Percentiles rank a stretch among this genome's conserved stretches.
These are phyloP conservation scores for Cytospora piceicola DNA, from an alignment of 2,329 filamentous ascomycete genomes.

Conservation along the genomic window DNA sequence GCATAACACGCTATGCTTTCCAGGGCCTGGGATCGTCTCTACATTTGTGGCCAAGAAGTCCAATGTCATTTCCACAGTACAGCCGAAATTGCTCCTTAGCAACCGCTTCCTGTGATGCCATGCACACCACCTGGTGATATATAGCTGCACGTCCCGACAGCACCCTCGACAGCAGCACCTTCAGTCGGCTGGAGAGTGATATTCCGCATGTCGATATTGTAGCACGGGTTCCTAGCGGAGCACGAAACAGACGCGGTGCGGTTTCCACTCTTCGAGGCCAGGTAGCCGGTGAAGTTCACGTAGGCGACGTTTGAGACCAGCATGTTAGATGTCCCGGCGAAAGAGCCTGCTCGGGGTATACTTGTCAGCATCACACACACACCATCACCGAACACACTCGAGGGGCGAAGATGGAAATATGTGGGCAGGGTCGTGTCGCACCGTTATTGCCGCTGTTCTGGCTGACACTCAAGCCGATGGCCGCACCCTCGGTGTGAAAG, in stretches of 20 bases:
- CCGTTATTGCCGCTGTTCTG: conserved; percentile 54
- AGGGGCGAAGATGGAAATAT: background rate
- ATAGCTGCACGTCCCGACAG: conserved; percentile 38
- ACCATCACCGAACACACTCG: background rate
- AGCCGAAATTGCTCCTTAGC: conserved; percentile 22
- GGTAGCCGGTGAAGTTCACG: conserved; percentile 55
- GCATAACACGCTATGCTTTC: background rate
- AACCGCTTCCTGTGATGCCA: conserved; percentile 38
- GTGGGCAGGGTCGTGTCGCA: conserved; percentile 1
- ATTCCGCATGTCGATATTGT: conserved; percentile 47
- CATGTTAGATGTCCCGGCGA: conserved; percentile 54
- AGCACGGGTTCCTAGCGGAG: conserved; percentile 53
- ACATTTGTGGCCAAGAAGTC: background rate
- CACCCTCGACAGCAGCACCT: conserved; percentile 32
- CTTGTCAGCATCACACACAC: background rate
- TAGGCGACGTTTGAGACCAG: conserved; percentile 52
- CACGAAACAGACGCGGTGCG: conserved; percentile 50
- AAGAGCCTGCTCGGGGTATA: conserved; percentile 30
- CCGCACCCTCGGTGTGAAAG: conserved; percentile 52
- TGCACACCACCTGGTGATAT: conserved; percentile 36
- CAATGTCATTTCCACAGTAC: too few species aligned
- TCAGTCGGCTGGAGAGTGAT: conserved; percentile 33
- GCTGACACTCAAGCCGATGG: conserved; percentile 47
- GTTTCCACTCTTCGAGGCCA: conserved; percentile 38
- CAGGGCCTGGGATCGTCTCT: background rate